Evolutionary conservation across 1,284 basidiomycete genomes (phyloP), one percentile per base, ranked within the genome.

Genomic region (Pseudomicrostroma phylloplanum): DNA sequence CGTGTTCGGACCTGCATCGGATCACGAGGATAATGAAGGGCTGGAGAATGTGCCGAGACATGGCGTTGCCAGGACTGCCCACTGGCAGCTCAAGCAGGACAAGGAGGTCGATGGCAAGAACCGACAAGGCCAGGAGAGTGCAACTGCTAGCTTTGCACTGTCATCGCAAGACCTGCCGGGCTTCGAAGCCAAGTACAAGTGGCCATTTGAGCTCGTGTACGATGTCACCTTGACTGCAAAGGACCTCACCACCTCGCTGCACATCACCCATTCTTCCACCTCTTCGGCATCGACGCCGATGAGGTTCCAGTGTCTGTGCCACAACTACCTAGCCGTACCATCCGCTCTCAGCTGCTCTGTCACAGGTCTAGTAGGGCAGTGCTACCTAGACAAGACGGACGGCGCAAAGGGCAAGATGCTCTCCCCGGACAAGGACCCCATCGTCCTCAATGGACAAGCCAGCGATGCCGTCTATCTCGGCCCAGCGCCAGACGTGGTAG

Each of bases 261-360:
- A 67, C 25, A 72, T 80, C 43, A 60, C 67, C 55, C 67, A 80
- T 55, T 26, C 62, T 30, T 23, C 59, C 6, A 39, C 63, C 26
- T 36, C 56, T 11, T 60, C 51, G 19, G 64, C 43, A 55, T 67
- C 63, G 6, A 55, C 43, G 57, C 72, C 64, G 1, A 59, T 81
- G 61, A 68, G 71, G 11, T 80, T 81, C 76, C 80, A 81, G 57
- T 77, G 80, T 1, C 71, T 81, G 21, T 69, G 81, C 23, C 80
- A 81, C 73, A 77, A 79, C 53, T 75, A 73, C 61, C 55, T 73
- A 13, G 61, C 61, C 13, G 67, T 81, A 4, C 80, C 79, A 8
- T 65, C 71, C 43, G 59, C 68, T n/a, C 65, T 69, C 54, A 68
- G 64, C 46, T 63, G 70, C 0, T 57, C 61, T 9, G 57, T 73